Evolutionary conservation across 805 yeast species (phyloP).

Genomic region (Candida tibetensis): DNA sequence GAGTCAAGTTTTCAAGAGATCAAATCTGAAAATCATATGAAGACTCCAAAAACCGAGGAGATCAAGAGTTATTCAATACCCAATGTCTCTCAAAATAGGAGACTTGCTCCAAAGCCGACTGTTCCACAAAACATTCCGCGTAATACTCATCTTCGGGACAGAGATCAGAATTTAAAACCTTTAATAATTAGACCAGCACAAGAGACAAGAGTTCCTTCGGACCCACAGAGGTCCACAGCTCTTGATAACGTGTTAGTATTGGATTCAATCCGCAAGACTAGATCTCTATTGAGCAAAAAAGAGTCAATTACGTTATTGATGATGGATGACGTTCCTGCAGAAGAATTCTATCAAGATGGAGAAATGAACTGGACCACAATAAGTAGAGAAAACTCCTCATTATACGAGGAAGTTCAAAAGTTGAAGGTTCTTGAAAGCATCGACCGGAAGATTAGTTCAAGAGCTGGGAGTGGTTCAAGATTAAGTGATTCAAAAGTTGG

Average conservation of each 20-base stretch:
- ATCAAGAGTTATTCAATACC: too few species aligned
- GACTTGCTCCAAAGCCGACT: background rate
- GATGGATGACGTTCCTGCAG: constrained; percentile 8
- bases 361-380: constrained; percentile 23
- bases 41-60: too few species aligned
- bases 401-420: constrained; percentile 21
- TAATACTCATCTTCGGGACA: too few species aligned
- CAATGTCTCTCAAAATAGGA: background rate
- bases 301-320: constrained; percentile 6
- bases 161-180: background rate
- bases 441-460: background rate
- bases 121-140: too few species aligned
- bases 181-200: background rate
- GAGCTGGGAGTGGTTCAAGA: background rate
- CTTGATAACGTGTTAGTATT: constrained; percentile 6
- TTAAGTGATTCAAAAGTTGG: background rate
- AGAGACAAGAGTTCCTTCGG: background rate
- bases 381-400: constrained; percentile 24
- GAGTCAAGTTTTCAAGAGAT: background rate
- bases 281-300: background rate
- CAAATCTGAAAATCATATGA: background rate
- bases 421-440: constrained; percentile 12
- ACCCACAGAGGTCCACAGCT: constrained; percentile 1
- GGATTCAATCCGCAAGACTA: constrained; percentile 4
- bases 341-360: constrained; percentile 18